phyloP scores from a whole-genome alignment of 2,329 filamentous ascomycete genomes.

The Fusarium proliferatum region DNA sequence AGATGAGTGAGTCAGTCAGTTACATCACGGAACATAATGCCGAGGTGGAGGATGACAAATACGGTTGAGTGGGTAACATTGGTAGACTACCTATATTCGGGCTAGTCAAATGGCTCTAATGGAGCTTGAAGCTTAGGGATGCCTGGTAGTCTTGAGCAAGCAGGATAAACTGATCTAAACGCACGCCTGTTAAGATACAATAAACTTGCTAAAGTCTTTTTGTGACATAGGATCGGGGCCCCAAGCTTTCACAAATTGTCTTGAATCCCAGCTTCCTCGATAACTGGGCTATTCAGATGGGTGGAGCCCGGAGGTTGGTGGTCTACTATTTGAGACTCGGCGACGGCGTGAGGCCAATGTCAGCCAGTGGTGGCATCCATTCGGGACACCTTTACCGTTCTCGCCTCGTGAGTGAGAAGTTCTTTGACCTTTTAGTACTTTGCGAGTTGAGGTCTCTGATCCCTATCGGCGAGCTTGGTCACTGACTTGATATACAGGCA shows the following conservation, averaged over 20 bases:
- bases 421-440: rapidly evolving
- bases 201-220: rapidly evolving
- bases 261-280: neutral
- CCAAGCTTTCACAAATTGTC: no score
- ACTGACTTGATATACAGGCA: neutral
- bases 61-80: rapidly evolving
- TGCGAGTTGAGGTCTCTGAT: neutral
- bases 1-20: neutral
- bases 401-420: rapidly evolving
- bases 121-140: no score
- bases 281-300: neutral
- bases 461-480: rapidly evolving
- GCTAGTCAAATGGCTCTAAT: neutral
- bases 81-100: neutral
- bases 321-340: rapidly evolving
- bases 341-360: neutral
- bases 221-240: rapidly evolving
- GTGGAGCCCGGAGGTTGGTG: neutral
- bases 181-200: rapidly evolving
- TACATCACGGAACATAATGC: neutral
- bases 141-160: neutral
- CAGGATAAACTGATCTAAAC: neutral
- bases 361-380: neutral
- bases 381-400: neutral
- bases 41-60: neutral